A percentile compares a stretch with the other conserved stretches of the same genome.
These are phyloP conservation scores for Gyrodon lividus DNA, from an alignment of 768 basidiomycete species.

Conservation along the genomic window DNA sequence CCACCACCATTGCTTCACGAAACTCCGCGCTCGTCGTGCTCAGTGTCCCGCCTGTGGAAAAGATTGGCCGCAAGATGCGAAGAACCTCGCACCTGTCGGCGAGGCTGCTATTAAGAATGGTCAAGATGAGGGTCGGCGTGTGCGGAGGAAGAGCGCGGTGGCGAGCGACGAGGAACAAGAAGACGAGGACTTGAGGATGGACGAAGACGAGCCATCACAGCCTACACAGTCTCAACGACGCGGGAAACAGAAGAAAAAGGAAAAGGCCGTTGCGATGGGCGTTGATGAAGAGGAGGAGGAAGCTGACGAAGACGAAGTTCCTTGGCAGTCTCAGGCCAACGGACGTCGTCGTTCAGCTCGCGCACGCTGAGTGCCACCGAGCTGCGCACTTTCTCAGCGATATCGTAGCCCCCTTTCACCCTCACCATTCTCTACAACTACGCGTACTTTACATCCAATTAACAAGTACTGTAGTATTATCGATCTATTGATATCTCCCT, in stretches of 20 bases:
- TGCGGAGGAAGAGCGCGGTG: slow-evolving; percentile 33
- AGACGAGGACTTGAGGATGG: slow-evolving; percentile 40
- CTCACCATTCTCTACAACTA: slow-evolving; percentile 8
- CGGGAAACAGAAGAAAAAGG: slow-evolving; percentile 28
- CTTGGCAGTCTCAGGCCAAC: slow-evolving; percentile 16
- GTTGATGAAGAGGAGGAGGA: slow-evolving; percentile 42
- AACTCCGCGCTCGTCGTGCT: slow-evolving; percentile 42
- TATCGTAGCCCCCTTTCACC: not conserved
- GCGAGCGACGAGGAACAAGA: slow-evolving; percentile 44
- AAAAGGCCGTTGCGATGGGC: slow-evolving; percentile 38
- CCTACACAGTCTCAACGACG: slow-evolving; percentile 26
- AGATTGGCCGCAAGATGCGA: slow-evolving; percentile 59
- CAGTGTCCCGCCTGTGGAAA: slow-evolving; percentile 57
- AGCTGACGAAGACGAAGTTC: slow-evolving; percentile 22
- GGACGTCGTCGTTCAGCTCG: slow-evolving; percentile 21
- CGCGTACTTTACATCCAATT: slow-evolving; percentile 11
- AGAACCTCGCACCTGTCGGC: slow-evolving; percentile 56
- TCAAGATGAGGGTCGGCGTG: slow-evolving; percentile 47
- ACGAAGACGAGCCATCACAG: slow-evolving; percentile 34
- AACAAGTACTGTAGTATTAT: slow-evolving; percentile 22
- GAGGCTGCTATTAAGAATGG: slow-evolving; percentile 67
- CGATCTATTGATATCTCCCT: slow-evolving; percentile 26
- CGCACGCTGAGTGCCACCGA: slow-evolving; percentile 10
- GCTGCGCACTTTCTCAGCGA: not conserved
- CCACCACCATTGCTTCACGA: slow-evolving; percentile 64